Evolutionary conservation across 108 stramenopile genomes (phyloP), one percentile per base, ranked within the genome.

Genomic region (Pseudonitzschia multiseries): DNA sequence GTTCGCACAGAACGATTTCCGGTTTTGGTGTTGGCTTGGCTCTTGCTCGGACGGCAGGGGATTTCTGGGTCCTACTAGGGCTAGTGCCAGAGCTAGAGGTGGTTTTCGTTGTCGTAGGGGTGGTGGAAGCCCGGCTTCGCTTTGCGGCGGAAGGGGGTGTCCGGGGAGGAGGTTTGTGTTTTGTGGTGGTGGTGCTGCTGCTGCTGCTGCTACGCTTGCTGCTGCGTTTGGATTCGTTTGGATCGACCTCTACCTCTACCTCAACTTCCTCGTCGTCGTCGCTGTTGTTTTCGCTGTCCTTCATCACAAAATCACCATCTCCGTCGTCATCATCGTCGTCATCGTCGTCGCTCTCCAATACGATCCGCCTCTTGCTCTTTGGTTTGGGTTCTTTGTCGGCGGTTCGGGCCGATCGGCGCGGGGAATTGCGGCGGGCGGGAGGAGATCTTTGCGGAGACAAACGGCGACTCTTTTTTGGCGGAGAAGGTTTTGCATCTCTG

Each of bases 1-100:
- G 77, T 60, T 82, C 57, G 18, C 65, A 43, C 18, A 54, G 40
- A 36, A 27, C 36, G 20, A 53, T 51, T 10, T 12, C 24, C 10
- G 51, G 24, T 24, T 43, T 53, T 4, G 50, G 46, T 13, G 44
- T 21, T 4, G 4, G 32, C 27, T 41, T 41, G n/a, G 40, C 50
- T 56, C 42, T 40, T 31, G 14, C 36, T 51, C 9, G 17, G 50
- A n/a, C 10, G n/a, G n/a, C n/a, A n/a, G n/a, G 50, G n/a, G 50
- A n/a, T 51, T 51, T 17, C 20, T 65, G 12, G 13, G 13, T 42
- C 20, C 61, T n/a, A n/a, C n/a, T n/a, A n/a, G n/a, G n/a, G n/a
- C n/a, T n/a, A n/a, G n/a, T n/a, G n/a, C n/a, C n/a, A n/a, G n/a
- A n/a, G n/a, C n/a, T n/a, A n/a, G n/a, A n/a, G n/a, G n/a, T n/a